Evolutionary conservation across 495 filamentous ascomycete genomes (phyloP).

Genomic region (Astrothelium subdiscretum): DNA sequence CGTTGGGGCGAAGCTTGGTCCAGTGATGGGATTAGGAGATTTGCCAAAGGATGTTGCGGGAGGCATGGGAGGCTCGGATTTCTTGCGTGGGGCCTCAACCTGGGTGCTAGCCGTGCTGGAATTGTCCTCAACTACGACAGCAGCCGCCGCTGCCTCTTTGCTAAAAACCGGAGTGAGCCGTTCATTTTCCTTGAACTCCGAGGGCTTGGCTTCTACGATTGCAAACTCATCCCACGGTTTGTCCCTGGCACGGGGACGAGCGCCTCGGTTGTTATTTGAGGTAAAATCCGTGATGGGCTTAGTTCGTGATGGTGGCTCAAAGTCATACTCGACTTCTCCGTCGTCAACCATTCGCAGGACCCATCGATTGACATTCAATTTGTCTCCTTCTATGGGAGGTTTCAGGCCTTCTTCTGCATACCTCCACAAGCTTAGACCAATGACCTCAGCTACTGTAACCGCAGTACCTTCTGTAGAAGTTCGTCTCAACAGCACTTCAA

Average conservation of each 20-base stretch:
- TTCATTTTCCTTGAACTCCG: constrained; percentile 69
- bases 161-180: constrained; percentile 59
- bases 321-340: constrained; percentile 92
- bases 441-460: constrained; percentile 79
- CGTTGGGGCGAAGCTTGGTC: constrained; percentile 24
- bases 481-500: constrained; percentile 67
- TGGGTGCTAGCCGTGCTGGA: constrained; percentile 31
- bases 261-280: constrained; percentile 72
- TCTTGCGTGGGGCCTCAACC: not conserved
- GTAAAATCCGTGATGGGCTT: constrained; percentile 76
- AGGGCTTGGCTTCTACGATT: constrained; percentile 66
- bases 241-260: constrained; percentile 59
- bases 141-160: constrained; percentile 41
- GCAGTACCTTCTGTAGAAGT: constrained; percentile 57
- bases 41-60: constrained; percentile 27
- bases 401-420: constrained; percentile 73
- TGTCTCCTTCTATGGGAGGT: constrained; percentile 54
- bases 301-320: constrained; percentile 71
- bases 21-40: constrained; percentile 30
- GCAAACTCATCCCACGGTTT: constrained; percentile 92
- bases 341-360: constrained; percentile 89
- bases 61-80: constrained; percentile 12
- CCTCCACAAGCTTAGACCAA: constrained; percentile 77
- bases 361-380: constrained; percentile 85
- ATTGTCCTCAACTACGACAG: constrained; percentile 28